These are phyloP conservation scores for Candida dajiaensis DNA, from an alignment of 805 yeast species.

Conservation along the genomic window DNA sequence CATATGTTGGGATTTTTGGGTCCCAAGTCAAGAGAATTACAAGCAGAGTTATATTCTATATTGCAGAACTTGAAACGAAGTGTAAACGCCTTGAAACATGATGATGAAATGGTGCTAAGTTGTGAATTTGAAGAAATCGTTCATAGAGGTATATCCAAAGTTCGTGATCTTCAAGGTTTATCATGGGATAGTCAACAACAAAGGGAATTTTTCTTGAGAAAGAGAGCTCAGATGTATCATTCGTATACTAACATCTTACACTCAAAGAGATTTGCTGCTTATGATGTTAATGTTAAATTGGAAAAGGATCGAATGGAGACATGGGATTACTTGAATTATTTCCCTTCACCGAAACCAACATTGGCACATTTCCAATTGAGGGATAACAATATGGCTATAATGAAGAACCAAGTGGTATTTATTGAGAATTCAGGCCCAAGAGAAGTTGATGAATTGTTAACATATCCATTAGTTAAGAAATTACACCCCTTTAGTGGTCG, in stretches of 20 bases:
- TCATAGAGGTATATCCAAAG: background rate
- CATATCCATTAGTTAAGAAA: slow-evolving; percentile 16
- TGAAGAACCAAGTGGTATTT: background rate
- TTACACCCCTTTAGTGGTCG: slow-evolving; percentile 23
- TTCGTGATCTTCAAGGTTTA: slow-evolving; percentile 26
- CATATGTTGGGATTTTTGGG: background rate
- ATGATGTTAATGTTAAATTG: slow-evolving; percentile 7
- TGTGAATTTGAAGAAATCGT: background rate
- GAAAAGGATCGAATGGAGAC: slow-evolving; percentile 1
- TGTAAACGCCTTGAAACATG: background rate
- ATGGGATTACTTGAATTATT: slow-evolving; percentile 29
- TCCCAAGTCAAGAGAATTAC: background rate
- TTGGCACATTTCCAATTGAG: slow-evolving; percentile 55
- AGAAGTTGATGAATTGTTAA: slow-evolving; percentile 7
- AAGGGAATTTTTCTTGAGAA: slow-evolving; percentile 16
- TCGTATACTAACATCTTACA: slow-evolving; percentile 22
- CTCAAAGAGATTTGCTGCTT: slow-evolving; percentile 18
- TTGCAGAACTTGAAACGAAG: slow-evolving; percentile 5
- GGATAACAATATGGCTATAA: slow-evolving; percentile 25
- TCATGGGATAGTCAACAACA: slow-evolving; percentile 22
- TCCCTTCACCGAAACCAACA: slow-evolving; percentile 38
- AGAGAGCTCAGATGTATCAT: slow-evolving; percentile 18
- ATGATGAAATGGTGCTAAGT: background rate
- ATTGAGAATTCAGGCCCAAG: slow-evolving; percentile 20
- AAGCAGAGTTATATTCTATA: slow-evolving; percentile 1